Evolutionary conservation across 352 stramenopile species (phyloP), one percentile per base, ranked within the genome.

Genomic region (Pythium oligandrum): DNA sequence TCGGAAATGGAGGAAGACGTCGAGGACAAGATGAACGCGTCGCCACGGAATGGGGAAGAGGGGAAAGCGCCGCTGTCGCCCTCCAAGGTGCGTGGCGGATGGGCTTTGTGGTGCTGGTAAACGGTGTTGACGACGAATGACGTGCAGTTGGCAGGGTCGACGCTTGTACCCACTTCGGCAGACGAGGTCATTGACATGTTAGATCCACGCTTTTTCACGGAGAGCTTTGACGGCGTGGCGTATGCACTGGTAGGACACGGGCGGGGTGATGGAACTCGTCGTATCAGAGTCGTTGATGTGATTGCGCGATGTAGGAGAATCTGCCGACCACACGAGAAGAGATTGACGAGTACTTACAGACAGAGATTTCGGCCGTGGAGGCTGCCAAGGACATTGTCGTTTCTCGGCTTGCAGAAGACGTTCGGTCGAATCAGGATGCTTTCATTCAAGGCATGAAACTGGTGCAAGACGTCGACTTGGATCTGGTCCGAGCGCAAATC

Each of bases 381-480:
- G 64, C 92, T 37, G 75, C 85, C 2, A 90, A 85, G 53, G 85
- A 95, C 47, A 68, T 86, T 4, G 81, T 95, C 53, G 51, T 88
- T 36, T 55, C 71, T 0, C 83, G 84, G 26, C 57, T 95, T n/a
- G 81, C 86, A n/a, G 79, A 92, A 38, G 80, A 93, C 11, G 82
- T 95, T 44, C 85, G 81, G 3, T 68, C 68, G 6, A 93, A 95
- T 44, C 78, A 92, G 54, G 76, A 71, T 43, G 66, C 81, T 35
- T 76, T 95, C 31, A 90, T 93, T 52, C 70, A 93, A 59, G 85
- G 85, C 12, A 91, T 95, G 79, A 92, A 87, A 40, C 78, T 90
- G 32, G 85, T 95, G 43, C 81, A 95, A 43, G 83, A 95, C 36
- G 85, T 95, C 30, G 85, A 95, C 60, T 58, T 95, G 17, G 83